Percentiles rank a stretch among this genome's conserved stretches.
phyloP scores from a whole-genome alignment of 2,329 filamentous ascomycete species.

The Calonectria honghensis region DNA sequence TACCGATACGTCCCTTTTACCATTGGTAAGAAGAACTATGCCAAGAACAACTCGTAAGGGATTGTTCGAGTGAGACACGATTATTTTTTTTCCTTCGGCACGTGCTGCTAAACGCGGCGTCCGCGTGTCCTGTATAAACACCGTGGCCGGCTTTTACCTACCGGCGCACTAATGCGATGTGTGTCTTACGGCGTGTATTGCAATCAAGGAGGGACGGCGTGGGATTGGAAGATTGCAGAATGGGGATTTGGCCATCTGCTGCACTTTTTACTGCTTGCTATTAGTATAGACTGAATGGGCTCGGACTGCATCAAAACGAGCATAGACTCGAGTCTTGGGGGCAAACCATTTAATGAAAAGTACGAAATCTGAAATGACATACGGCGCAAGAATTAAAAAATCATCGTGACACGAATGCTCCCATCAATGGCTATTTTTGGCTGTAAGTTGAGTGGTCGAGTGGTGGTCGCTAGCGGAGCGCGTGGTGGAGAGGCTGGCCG shows the following conservation, averaged over 20 bases:
- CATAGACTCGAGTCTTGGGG: slow-evolving; percentile 45
- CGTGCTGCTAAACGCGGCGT: slow-evolving; percentile 41
- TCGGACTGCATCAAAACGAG: slow-evolving; percentile 44
- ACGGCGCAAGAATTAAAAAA: slow-evolving; percentile 16
- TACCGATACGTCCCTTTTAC: slow-evolving; percentile 98
- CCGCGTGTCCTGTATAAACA: slow-evolving; percentile 54
- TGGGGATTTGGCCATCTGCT: slow-evolving; percentile 37
- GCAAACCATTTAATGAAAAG: slow-evolving; percentile 55
- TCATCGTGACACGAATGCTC: not conserved
- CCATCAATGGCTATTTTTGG: slow-evolving; percentile 22
- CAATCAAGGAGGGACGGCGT: slow-evolving; percentile 48
- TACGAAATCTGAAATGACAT: slow-evolving; percentile 42
- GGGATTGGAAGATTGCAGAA: slow-evolving; percentile 44
- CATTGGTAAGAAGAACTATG: slow-evolving; percentile 90
- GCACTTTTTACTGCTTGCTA: slow-evolving; percentile 29
- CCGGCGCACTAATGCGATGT: slow-evolving; percentile 53
- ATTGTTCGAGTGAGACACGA: slow-evolving; percentile 24
- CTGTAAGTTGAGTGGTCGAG: slow-evolving; percentile 2
- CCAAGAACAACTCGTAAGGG: slow-evolving; percentile 73
- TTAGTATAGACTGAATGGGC: slow-evolving; percentile 51
- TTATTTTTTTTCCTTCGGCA: slow-evolving; percentile 50
- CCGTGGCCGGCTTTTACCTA: slow-evolving; percentile 48
- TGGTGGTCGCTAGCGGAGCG: slow-evolving; percentile 3
- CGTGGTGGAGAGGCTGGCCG: slow-evolving; percentile 31
- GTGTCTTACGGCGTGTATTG: slow-evolving; percentile 50